phyloP scores from a whole-genome alignment of 179 eudicot genomes.

The Nepenthes alata region DNA sequence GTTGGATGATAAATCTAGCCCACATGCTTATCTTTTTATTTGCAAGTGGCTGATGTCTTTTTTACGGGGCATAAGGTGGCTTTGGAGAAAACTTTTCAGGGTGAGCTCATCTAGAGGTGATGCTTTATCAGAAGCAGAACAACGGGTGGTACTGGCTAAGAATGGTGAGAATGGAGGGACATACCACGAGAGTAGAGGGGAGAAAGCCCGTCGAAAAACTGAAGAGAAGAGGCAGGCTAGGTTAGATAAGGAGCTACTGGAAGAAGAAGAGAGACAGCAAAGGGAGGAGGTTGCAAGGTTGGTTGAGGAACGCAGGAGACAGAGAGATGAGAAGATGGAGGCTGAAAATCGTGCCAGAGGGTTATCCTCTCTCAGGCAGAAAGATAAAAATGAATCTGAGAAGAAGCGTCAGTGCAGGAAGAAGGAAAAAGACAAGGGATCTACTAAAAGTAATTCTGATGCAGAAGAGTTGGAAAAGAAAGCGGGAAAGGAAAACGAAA shows the following conservation, averaged over 20 bases:
- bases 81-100: conserved; percentile 71
- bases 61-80: conserved; percentile 48
- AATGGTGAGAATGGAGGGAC: conserved; percentile 59
- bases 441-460: conserved; percentile 93
- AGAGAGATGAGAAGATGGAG: conserved; percentile 75
- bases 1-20: conserved; percentile 57
- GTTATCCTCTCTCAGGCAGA: conserved; percentile 40
- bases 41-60: conserved; percentile 39
- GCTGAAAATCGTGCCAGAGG: conserved; percentile 64
- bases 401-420: conserved; percentile 62
- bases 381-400: conserved; percentile 67
- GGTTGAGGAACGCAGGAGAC: conserved; percentile 84
- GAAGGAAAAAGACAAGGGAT: conserved; percentile 77
- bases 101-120: conserved; percentile 46
- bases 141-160: conserved; percentile 36
- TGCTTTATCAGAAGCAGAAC: conserved; percentile 43
- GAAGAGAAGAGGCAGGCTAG: conserved; percentile 98
- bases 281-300: conserved; percentile 92
- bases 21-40: conserved; percentile 38
- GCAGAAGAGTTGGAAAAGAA: conserved; percentile 75
- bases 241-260: conserved; percentile 77
- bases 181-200: conserved; percentile 73
- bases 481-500: conserved; percentile 54
- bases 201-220: conserved; percentile 95
- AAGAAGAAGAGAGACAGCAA: conserved; percentile 96